Base-by-base conservation (phyloP, 2,329 filamentous ascomycete species). In the Arthrobotrys conoides region DNA sequence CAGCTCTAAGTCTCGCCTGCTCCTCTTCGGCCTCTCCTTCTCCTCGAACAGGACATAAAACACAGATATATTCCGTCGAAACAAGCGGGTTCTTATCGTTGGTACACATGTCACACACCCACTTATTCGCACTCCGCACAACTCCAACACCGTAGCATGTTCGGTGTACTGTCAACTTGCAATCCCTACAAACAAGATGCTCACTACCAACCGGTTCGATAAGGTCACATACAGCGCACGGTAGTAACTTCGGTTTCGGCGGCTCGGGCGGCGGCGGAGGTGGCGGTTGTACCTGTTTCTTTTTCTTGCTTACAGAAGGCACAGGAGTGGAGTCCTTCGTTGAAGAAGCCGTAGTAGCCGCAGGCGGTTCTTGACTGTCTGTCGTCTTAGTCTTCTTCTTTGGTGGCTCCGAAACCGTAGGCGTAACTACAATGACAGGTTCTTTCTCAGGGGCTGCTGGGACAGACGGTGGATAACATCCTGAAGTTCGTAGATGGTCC, bases 91-190 rank as follows among this genome's bases (percentile, higher is more conserved):
- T 95, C 84, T 94, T 93, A 83, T 99, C 96, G 83, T 99, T 99
- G 44, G 90, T 88, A 84, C 96, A 99, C 89, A 94, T 97, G 85
- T 98, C 96, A 84, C 96, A 99, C 48, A 91, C 89, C 96, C 96
- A 99, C 84, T 97, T 97, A 53, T 88, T 89, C 36, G 90, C 88
- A 68, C 88, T 88, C 49, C 92, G 89, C 71, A 85, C 85, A 63
- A 91, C 90, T 55, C 91, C 90, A 36, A 98, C 88, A n/a, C 96
- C 96, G 83, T 98, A 99, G 85, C 96, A 99, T 79, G 90, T 90
- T 68, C 92, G 91, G 84, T 99, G 96, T 24, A 98, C 95, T 2
- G 94, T 94, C 84, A 99, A 86, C 67, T 93, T 91, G 84, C 96
- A 99, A 82, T 97, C 93, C 61, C 90, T 89, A 84, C 96, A 99